Evolutionary conservation across 2,329 filamentous ascomycete genomes (phyloP), one percentile per base, ranked within the genome.

Genomic region (Taxawa tesnikishii): DNA sequence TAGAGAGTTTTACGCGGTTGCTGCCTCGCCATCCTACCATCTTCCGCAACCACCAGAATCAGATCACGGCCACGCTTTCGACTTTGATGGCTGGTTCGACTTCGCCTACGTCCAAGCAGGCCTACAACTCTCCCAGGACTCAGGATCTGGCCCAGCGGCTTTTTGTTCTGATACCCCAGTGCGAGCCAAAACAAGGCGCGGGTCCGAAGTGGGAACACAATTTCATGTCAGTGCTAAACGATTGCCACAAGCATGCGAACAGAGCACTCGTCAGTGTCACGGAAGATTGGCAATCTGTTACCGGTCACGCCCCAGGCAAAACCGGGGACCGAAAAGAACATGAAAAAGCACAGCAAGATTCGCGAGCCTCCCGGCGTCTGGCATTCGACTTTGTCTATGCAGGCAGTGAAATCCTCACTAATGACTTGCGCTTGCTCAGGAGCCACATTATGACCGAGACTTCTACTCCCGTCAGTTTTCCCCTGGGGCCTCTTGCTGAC

Each of bases 11-110:
- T 38, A 63, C 70, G 18, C 68, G 74, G 27, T 62, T 94, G 19
- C 60, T 93, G 18, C 79, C 81, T n/a, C 69, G 78, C 32, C 87
- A 93, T 54, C 78, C 83, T 17, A 82, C 84, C 5, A 83, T 83
- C 18, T 79, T 93, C 54, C 78, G 88, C 9, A 79, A 83, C 1
- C 83, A 79, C 49, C 67, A 73, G 37, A 65, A 69, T 23, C 79
- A 84, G 42, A 68, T 93, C 26, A 73, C 69, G 34, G 60, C 67
- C 9, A 63, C 79, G 13, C 58, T 78, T 26, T 63, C 68, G 28
- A 57, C 58, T 5, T 73, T 77, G 41, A 54, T 88, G 32, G 35
- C 34, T 6, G 19, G 26, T 17, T 25, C 17, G 15, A 18, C 26
- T n/a, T n/a, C n/a, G n/a, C n/a, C n/a, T n/a, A 28, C 25, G 12